Evolutionary conservation across 2,329 filamentous ascomycete genomes (phyloP), one percentile per base, ranked within the genome.

Genomic region (Ophiostoma sp.): DNA sequence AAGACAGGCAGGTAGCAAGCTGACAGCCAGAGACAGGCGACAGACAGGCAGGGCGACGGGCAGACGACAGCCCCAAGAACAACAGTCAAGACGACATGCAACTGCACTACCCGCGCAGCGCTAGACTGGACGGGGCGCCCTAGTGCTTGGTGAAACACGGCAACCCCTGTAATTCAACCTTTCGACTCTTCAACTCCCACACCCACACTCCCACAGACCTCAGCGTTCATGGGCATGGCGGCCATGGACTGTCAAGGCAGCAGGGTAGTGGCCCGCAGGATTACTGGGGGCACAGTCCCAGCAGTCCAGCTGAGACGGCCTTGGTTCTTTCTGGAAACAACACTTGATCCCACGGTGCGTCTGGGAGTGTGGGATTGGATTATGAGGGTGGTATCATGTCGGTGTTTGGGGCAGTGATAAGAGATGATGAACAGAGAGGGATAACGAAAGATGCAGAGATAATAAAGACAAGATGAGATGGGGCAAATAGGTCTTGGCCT

Each of bases 121-220:
- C 69, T 70, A 69, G 66, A 18, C 64, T 67, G 68, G 52, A 69
- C 63, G 70, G 68, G 52, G 65, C 65, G 64, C 58, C 64, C 71
- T 70, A 69, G 71, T 69, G 64, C 40, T 64, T 81, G 78, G 79
- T 84, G 83, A 84, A 84, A 84, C 83, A 80, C 76, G 75, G 78
- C 73, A 69, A 72, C 79, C 80, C 82, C 79, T 83, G 81, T 73
- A 79, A 81, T 80, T 80, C 77, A 76, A 76, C 74, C 73, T 71
- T 75, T 66, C 70, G 27, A 69, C 69, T 68, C 76, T 27, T 75
- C 73, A 74, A 72, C 75, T 66, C 69, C 67, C 52, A 44, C 41
- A 64, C 63, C 40, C n/a, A 47, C 63, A 64, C 9, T 14, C 63
- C 63, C 36, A 38, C 64, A 68, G 44, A 42, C 60, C 49, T 63